A percentile compares a stretch with the other conserved stretches of the same genome.
Evolutionary conservation across 495 filamentous ascomycete genomes (phyloP).

Genomic region (Parathielavia hyrcaniae): DNA sequence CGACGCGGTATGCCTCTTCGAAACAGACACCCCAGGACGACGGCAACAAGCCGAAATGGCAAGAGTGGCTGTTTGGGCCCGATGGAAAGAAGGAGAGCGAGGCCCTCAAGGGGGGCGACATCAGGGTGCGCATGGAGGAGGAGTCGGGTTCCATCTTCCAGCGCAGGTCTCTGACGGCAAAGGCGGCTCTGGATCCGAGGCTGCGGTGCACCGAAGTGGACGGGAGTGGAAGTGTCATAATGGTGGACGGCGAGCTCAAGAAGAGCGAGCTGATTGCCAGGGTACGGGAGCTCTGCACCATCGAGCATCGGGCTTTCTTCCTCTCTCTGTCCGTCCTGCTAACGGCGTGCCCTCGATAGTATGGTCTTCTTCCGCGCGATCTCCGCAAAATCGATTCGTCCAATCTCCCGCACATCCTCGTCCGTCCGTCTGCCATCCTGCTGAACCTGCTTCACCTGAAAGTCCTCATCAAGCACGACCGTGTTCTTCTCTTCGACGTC

Average conservation of each 20-base stretch:
- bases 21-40: conserved; percentile 31
- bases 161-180: conserved; percentile 58
- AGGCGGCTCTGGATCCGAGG: conserved; percentile 70
- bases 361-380: conserved; percentile 91
- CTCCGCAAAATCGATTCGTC: conserved; percentile 98
- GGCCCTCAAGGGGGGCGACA: conserved; percentile 46
- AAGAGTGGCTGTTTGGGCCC: conserved; percentile 50
- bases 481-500: conserved; percentile 90
- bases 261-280: conserved; percentile 95
- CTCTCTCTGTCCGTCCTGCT: not conserved
- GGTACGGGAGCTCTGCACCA: conserved; percentile 47
- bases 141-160: conserved; percentile 49
- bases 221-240: conserved; percentile 84
- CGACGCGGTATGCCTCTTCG: conserved; percentile 35
- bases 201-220: conserved; percentile 94
- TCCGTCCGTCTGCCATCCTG: conserved; percentile 88
- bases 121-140: conserved; percentile 46
- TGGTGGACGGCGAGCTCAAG: conserved; percentile 92
- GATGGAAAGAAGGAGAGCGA: conserved; percentile 30
- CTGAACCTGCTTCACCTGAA: conserved; percentile 92
- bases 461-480: conserved; percentile 87
- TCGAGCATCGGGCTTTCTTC: not conserved
- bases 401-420: conserved; percentile 90
- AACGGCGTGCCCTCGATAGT: conserved; percentile 46
- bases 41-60: conserved; percentile 43